Conservation (phyloP, 2,329 filamentous ascomycete genomes). For the Neoscytalidium dimidiatum region DNA sequence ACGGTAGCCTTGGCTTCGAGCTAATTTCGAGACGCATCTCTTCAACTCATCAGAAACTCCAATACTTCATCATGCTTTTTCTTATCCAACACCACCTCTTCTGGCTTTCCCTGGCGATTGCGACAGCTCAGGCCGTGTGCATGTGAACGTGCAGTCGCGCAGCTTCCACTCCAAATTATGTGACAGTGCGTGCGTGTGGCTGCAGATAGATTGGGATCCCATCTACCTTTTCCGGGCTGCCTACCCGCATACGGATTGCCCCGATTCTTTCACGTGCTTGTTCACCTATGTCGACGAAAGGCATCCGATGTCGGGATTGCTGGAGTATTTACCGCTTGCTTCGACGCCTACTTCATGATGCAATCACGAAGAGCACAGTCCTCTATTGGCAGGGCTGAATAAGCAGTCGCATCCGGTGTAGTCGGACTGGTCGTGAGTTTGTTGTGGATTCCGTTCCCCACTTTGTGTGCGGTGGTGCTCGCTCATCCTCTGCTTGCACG, state of each 20-base stretch:
- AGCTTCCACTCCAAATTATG: too few relatives aligned
- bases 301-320: background rate
- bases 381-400: background rate
- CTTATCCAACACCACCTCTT: background rate
- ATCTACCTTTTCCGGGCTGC: background rate
- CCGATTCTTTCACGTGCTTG: too few relatives aligned
- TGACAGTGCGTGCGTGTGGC: background rate
- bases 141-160: too few relatives aligned
- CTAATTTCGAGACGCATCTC: too few relatives aligned
- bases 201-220: background rate
- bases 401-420: background rate
- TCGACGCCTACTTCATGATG: background rate
- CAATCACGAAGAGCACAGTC: background rate
- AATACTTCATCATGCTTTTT: too few relatives aligned
- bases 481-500: background rate
- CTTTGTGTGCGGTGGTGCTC: background rate
- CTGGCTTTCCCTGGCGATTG: too few relatives aligned
- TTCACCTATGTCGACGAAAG: too few relatives aligned
- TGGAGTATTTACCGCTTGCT: background rate
- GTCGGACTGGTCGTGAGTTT: background rate
- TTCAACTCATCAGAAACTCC: too few relatives aligned
- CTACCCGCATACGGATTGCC: background rate
- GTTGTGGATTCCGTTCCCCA: background rate
- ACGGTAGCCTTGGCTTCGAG: too few relatives aligned
- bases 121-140: too few relatives aligned